Base-by-base conservation (phyloP, 2,329 filamentous ascomycete species). In the Aspergillus cejpii region DNA sequence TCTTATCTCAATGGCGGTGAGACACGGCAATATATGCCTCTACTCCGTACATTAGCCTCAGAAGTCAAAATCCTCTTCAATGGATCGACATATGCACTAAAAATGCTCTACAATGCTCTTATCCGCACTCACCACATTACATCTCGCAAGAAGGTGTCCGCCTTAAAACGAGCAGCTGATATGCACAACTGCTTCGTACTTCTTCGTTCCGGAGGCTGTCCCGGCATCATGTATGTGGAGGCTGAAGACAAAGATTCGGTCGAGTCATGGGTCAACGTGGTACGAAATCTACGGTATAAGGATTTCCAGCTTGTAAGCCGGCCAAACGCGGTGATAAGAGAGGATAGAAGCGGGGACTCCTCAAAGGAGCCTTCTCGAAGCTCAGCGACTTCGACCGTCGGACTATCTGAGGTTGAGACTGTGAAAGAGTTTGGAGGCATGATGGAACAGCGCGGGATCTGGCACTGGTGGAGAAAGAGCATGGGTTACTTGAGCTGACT, bases 111-210 rank as follows among this genome's bases (percentile, higher is more conserved):
- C 58, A 77, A 79, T 59, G 78, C 83, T 23, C 70, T 90, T 37
- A 86, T 90, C 48, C 78, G 84, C 41, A 90, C 85, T 0, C 85
- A 90, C 55, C 85, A 90, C 63, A 88, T 90, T 59, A 89, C 84
- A 3, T 88, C 83, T 0, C 81, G 84, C 52, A 88, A 87, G 61
- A 90, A 90, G 60, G 74, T 83, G 36, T 68, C 73, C 20, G 73
- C 73, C 44, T 73, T 90, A 17, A 83, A 84, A 62, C 80, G 81
- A 2, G 76, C 78, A 3, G 80, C 83, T 5, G 73, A 77, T 24
- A 71, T 76, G 37, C 71, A 78, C 52, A 69, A 80, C 44, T 76
- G 82, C 40, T 83, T 78, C 52, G 78, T 84, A 1, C 68, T 89
- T 3, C 69, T 87, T 1, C 77, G 84, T 20, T 81, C 76, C 50